Conservation (phyloP, 1,284 basidiomycete genomes). For the Malassezia dermatis region DNA sequence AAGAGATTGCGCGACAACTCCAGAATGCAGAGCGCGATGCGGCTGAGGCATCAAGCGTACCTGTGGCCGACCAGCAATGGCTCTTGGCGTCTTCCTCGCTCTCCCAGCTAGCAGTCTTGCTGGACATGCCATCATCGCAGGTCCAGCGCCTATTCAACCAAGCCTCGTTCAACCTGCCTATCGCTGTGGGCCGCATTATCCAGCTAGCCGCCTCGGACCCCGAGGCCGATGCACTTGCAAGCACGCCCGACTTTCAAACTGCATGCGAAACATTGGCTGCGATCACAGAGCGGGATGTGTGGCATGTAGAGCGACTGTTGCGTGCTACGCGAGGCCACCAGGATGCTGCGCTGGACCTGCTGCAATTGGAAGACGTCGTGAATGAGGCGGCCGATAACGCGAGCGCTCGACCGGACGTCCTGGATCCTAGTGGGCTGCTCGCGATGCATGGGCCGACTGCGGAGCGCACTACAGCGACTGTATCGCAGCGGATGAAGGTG, state of each 20-base stretch:
- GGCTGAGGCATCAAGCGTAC: conserved; percentile 16
- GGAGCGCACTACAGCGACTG: background rate
- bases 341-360: conserved; percentile 38
- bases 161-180: conserved; percentile 29
- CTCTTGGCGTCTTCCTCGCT: conserved; percentile 41
- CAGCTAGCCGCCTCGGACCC: conserved; percentile 20
- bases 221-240: conserved; percentile 20
- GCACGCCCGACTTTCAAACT: conserved; percentile 20
- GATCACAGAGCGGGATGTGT: conserved; percentile 17
- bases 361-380: conserved; percentile 30
- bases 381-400: conserved; percentile 16
- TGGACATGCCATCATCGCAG: conserved; percentile 22
- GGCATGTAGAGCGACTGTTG: conserved; percentile 17
- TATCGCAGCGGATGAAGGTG: conserved; percentile 2
- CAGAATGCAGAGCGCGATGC: conserved; percentile 28
- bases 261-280: conserved; percentile 22
- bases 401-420: conserved; percentile 20
- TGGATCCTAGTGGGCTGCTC: conserved; percentile 31
- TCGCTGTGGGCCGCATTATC: conserved; percentile 25
- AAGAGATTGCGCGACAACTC: conserved; percentile 27
- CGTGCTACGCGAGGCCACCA: conserved; percentile 35
- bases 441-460: background rate
- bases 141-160: conserved; percentile 30
- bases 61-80: conserved; percentile 39
- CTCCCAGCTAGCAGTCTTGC: conserved; percentile 31